Conservation (phyloP, 768 basidiomycete species). For the Leccinum subgranulosum region DNA sequence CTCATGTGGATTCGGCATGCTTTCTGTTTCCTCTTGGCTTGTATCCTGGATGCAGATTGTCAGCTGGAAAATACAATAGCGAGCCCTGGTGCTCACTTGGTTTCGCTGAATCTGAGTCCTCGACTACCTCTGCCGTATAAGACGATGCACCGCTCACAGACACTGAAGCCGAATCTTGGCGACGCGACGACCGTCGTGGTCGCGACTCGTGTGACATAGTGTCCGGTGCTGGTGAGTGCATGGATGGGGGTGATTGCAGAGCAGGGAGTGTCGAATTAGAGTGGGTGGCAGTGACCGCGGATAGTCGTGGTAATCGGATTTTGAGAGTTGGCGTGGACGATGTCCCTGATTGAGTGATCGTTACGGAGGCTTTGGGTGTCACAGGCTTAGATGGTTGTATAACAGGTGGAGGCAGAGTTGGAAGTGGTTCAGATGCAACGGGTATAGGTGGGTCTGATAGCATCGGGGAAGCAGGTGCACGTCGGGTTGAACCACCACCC, state of each 20-base stretch:
- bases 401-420: conserved; percentile 6
- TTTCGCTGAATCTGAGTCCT: conserved; percentile 26
- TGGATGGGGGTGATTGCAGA: conserved; percentile 20
- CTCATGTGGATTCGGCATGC: conserved; percentile 18
- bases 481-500: conserved; percentile 11
- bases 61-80: not conserved
- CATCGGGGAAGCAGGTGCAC: conserved; percentile 13
- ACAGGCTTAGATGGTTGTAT: conserved; percentile 22
- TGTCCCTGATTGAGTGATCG: conserved; percentile 30
- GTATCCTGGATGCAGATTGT: conserved; percentile 16
- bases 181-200: conserved; percentile 25
- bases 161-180: conserved; percentile 27
- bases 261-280: conserved; percentile 17
- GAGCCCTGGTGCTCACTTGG: conserved; percentile 22
- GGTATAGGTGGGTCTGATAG: conserved; percentile 14
- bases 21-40: conserved; percentile 24
- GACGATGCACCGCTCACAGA: conserved; percentile 33
- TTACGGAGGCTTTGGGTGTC: conserved; percentile 34
- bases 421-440: conserved; percentile 9
- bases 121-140: conserved; percentile 26
- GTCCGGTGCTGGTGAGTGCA: conserved; percentile 23
- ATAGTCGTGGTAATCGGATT: conserved; percentile 32
- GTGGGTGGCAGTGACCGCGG: conserved; percentile 27
- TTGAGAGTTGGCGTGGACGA: conserved; percentile 34
- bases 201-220: conserved; percentile 24